Evolutionary conservation across 2,329 filamentous ascomycete genomes (phyloP).

Genomic region (Colletotrichum sp.): DNA sequence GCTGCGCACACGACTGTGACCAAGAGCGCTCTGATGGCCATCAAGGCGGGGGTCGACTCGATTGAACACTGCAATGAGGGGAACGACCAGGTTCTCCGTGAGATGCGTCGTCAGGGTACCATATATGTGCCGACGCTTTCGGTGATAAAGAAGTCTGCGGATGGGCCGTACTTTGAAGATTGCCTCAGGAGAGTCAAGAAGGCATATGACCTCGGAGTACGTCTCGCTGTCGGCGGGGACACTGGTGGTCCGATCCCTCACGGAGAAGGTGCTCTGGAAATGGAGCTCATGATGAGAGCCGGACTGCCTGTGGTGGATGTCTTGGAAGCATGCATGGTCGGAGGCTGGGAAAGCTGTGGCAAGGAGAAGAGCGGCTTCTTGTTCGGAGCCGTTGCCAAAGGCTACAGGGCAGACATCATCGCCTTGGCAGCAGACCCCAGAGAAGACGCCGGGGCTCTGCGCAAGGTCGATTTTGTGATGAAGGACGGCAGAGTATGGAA

Average conservation of each 20-base stretch:
- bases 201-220: constrained; percentile 51
- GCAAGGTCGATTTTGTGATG: constrained; percentile 60
- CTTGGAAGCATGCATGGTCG: constrained; percentile 53
- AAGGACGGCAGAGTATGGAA: constrained; percentile 61
- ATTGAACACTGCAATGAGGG: constrained; percentile 51
- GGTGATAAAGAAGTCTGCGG: constrained; percentile 32
- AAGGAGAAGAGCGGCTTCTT: constrained; percentile 52
- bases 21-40: constrained; percentile 49
- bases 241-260: constrained; percentile 60
- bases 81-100: constrained; percentile 43
- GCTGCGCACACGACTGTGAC: constrained; percentile 46
- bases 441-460: constrained; percentile 43
- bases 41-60: constrained; percentile 48
- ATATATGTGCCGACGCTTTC: constrained; percentile 59
- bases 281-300: constrained; percentile 58
- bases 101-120: constrained; percentile 46
- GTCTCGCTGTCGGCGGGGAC: constrained; percentile 57
- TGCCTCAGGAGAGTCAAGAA: constrained; percentile 43
- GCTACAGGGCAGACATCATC: constrained; percentile 55
- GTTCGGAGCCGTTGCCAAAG: constrained; percentile 57
- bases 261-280: constrained; percentile 55
- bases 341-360: constrained; percentile 62
- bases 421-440: constrained; percentile 50
- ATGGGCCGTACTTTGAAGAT: background rate
- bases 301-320: constrained; percentile 56